A percentile compares a stretch with the other conserved stretches of the same genome.
phyloP scores from a whole-genome alignment of 163 green algal species.

The Scenedesmus sp. region DNA sequence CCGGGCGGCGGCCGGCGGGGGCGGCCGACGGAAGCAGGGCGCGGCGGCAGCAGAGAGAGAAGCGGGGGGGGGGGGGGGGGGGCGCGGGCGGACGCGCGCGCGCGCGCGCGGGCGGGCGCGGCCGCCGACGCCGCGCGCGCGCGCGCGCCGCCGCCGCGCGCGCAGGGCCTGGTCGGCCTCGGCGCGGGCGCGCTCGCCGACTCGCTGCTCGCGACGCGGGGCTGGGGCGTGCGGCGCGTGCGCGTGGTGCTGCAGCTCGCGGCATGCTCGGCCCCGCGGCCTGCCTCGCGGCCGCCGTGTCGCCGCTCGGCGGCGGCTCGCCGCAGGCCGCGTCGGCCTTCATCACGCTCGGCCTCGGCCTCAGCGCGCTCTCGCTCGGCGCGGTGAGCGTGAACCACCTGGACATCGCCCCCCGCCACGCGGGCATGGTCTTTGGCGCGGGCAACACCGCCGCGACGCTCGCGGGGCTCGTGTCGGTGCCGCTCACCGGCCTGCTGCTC shows the following conservation, averaged over 20 bases:
- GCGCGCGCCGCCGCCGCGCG: too few relatives aligned
- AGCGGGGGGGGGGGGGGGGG: too few relatives aligned
- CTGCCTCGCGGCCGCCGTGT: conserved; percentile 73
- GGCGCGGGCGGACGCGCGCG: too few relatives aligned
- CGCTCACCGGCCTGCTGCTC: conserved; percentile 62
- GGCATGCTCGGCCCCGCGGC: conserved; percentile 81
- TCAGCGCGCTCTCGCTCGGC: conserved; percentile 77
- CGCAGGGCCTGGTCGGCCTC: conserved; percentile 46
- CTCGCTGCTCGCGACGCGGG: conserved; percentile 56
- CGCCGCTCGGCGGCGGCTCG: conserved; percentile 57
- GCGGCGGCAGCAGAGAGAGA: too few relatives aligned
- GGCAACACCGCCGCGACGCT: conserved; percentile 81
- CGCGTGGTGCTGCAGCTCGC: conserved; percentile 64
- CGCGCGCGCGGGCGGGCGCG: too few relatives aligned
- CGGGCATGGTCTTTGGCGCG: conserved; percentile 77
- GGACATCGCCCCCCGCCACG: conserved; percentile 82
- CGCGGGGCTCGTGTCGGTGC: conserved; percentile 76
- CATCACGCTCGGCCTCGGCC: conserved; percentile 78
- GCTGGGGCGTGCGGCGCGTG: conserved; percentile 65
- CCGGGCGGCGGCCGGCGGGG: too few relatives aligned
- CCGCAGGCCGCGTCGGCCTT: conserved; percentile 59
- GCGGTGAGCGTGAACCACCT: conserved; percentile 80
- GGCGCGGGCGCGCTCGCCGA: conserved; percentile 62
- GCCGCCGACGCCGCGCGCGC: too few relatives aligned
- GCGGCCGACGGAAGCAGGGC: too few relatives aligned